Evolutionary conservation across 2,329 filamentous ascomycete genomes (phyloP), one percentile per base, ranked within the genome.

Genomic region (Alternaria viburni): DNA sequence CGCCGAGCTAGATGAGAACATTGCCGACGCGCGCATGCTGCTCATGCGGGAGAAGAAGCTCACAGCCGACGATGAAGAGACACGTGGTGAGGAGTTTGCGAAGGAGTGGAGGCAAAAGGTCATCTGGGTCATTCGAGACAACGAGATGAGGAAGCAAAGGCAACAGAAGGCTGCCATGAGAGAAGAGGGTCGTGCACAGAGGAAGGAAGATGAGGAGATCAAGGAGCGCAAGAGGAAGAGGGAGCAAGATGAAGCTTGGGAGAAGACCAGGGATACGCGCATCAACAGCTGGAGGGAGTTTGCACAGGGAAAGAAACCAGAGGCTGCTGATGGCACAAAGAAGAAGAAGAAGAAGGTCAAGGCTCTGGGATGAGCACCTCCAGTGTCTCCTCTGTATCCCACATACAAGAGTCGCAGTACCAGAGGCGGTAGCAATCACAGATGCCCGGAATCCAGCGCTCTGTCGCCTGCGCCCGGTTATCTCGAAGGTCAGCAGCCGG

Each of bases 231-330:
- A 85, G 79, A 70, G 83, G 61, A 85, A 85, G 87, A 87, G 96
- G 64, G 93, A 98, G 77, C 93, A 96, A 79, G 93, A 98, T 69
- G 89, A 96, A 82, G 91, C 94, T 67, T 99, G 96, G 96, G 96
- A 99, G 84, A 90, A 92, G 75, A 97, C 91, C 25, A 85, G 96
- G 50, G 96, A 99, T 64, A 88, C 93, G 82, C 87, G 96, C 69
- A 98, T 99, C 81, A 92, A 90, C 69, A 97, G 91, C 80, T 99
- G 96, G 96, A 88, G 96, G 61, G 88, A 93, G 69, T 99, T 97
- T 75, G 90, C 96, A 79, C 96, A 96, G 83, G 80, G 79, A 60
- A 78, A 82, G 62, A 74, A 70, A 44, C 70, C 89, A 86, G 80
- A 85, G 83, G 19, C 84, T 83, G 46, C 82, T 79, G 69, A 71